Evolutionary conservation across 1,284 basidiomycete species (phyloP).

Genomic region (Thelephora terrestris): DNA sequence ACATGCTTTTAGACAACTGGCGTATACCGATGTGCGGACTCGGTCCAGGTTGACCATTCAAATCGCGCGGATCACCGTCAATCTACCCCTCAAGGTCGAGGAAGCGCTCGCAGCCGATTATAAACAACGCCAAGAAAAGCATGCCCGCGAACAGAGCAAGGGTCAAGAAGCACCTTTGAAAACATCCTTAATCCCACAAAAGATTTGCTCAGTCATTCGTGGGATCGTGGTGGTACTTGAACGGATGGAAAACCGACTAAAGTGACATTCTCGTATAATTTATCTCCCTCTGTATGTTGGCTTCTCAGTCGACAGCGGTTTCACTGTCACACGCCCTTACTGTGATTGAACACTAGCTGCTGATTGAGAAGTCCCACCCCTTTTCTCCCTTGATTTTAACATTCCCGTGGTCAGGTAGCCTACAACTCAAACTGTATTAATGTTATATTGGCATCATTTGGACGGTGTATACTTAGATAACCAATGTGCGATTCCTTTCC

Average conservation of each 20-base stretch:
- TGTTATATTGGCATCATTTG: no score
- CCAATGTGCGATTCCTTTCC: no score
- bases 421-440: no score
- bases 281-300: not conserved
- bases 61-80: conserved; percentile 71
- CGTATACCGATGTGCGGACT: conserved; percentile 73
- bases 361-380: no score
- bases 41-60: conserved; percentile 69
- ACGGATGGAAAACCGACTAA: conserved; percentile 51
- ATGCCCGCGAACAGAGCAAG: conserved; percentile 9
- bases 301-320: not conserved
- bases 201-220: conserved; percentile 44
- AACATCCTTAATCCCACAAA: conserved; percentile 41
- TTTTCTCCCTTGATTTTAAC: no score
- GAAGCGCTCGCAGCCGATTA: conserved; percentile 39
- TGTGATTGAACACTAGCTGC: no score
- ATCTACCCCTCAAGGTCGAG: conserved; percentile 70
- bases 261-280: conserved; percentile 10
- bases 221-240: conserved; percentile 51
- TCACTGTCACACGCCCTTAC: no score
- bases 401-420: no score
- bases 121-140: conserved; percentile 5
- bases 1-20: conserved; percentile 61
- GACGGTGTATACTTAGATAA: no score
- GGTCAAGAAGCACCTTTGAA: conserved; percentile 7